Evolutionary conservation across 1,284 basidiomycete genomes (phyloP).

Genomic region (Tranzscheliella williamsii): DNA sequence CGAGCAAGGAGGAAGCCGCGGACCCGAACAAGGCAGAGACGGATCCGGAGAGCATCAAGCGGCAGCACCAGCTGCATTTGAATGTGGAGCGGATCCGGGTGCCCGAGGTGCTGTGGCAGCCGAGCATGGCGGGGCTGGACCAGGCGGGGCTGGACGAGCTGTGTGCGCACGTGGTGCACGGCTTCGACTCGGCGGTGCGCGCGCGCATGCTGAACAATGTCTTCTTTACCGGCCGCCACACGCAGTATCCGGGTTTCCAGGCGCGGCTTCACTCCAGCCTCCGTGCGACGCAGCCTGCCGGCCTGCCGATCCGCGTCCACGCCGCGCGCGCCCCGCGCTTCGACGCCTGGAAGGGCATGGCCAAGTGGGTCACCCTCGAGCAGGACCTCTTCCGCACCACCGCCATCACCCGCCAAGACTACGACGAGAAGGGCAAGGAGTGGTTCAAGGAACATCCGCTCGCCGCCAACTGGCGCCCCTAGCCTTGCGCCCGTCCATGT

Average conservation of each 20-base stretch:
- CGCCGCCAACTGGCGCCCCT: constrained; percentile 20
- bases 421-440: constrained; percentile 88
- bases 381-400: constrained; percentile 60
- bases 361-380: constrained; percentile 69
- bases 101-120: constrained; percentile 91
- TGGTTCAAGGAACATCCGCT: constrained; percentile 65
- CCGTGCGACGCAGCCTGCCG: constrained; percentile 39
- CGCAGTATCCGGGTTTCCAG: constrained; percentile 73
- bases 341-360: constrained; percentile 94
- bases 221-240: constrained; percentile 84
- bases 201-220: constrained; percentile 76
- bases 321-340: constrained; percentile 71
- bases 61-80: constrained; percentile 77
- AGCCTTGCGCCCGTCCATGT: too few species aligned
- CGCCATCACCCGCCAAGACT: constrained; percentile 75
- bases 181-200: constrained; percentile 72
- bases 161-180: constrained; percentile 79
- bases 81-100: constrained; percentile 92
- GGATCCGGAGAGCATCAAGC: constrained; percentile 65
- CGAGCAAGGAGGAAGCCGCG: constrained; percentile 40
- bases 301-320: constrained; percentile 32
- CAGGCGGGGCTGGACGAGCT: constrained; percentile 91
- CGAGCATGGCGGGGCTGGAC: constrained; percentile 89
- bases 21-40: constrained; percentile 64
- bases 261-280: constrained; percentile 70